Percentiles rank a stretch among this genome's conserved stretches.
Conservation (phyloP, 371 early-diverging fungal species). For the Mucor plumbeus region DNA sequence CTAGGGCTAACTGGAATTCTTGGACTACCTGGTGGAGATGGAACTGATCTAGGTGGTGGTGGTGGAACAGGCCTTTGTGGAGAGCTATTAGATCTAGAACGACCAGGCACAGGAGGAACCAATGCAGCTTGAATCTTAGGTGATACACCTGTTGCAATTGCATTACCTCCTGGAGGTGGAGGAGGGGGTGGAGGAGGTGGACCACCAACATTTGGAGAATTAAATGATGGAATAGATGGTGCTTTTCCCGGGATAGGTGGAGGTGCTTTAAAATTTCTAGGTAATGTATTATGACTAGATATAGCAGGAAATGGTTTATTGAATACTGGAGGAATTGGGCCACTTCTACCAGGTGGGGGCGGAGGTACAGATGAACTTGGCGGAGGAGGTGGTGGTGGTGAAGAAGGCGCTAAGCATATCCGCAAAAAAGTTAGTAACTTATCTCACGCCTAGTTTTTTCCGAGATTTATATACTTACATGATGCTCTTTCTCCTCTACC, state of each 20-base stretch:
- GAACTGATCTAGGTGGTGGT: slow-evolving; percentile 41
- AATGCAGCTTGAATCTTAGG: slow-evolving; percentile 31
- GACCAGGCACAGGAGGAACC: slow-evolving; percentile 39
- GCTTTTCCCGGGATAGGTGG: slow-evolving; percentile 44
- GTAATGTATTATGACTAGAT: slow-evolving; percentile 32
- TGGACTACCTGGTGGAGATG: slow-evolving; percentile 41
- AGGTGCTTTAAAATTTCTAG: slow-evolving; percentile 46
- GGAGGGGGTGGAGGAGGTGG: slow-evolving; percentile 30
- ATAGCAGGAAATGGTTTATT: slow-evolving; percentile 19
- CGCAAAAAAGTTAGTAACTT: neutral
- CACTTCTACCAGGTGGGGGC: neutral
- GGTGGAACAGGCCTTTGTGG: slow-evolving; percentile 51
- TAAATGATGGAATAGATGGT: slow-evolving; percentile 29
- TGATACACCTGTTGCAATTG: slow-evolving; percentile 23
- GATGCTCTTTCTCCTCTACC: slow-evolving; percentile 32
- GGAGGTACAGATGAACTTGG: slow-evolving; percentile 12
- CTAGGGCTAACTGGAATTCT: neutral
- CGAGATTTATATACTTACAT: neutral
- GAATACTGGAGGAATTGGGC: slow-evolving; percentile 10
- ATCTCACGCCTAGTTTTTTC: neutral
- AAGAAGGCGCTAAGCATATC: slow-evolving; percentile 6
- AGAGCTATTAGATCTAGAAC: slow-evolving; percentile 48
- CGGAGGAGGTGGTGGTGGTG: slow-evolving; percentile 28
- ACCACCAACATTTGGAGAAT: slow-evolving; percentile 3
- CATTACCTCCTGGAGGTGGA: slow-evolving; percentile 11